Evolutionary conservation across 176 grass and related monocot genomes (phyloP).

Genomic region (Chrysopogon serrulatus): DNA sequence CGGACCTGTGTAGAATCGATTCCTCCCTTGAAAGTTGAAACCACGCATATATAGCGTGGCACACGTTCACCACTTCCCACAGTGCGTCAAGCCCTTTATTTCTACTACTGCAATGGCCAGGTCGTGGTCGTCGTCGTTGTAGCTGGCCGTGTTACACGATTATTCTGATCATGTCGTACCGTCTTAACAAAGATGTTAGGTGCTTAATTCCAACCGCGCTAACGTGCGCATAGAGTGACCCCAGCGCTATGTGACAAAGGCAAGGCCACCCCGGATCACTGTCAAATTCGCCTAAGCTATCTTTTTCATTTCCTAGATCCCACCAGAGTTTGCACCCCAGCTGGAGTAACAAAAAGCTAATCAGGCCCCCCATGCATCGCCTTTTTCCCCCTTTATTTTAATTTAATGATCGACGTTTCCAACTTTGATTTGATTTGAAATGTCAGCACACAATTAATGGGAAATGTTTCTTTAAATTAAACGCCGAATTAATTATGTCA

Average conservation of each 20-base stretch:
- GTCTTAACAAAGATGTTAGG: conserved; percentile 12
- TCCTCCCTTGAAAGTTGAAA: neutral
- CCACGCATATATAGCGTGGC: neutral
- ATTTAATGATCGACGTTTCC: neutral
- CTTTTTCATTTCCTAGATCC: conserved; percentile 11
- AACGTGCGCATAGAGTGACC: conserved; percentile 21
- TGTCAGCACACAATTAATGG: neutral
- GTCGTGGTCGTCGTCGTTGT: neutral
- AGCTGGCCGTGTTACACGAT: conserved; percentile 5
- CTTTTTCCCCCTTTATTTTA: neutral
- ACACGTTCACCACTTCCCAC: neutral
- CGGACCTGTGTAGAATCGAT: neutral
- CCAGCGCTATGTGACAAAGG: conserved; percentile 5
- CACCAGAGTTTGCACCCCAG: conserved; percentile 10
- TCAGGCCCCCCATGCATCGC: neutral
- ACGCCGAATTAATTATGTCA: neutral
- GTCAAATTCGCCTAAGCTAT: conserved; percentile 11
- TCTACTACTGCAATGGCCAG: neutral
- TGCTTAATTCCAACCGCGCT: conserved; percentile 16
- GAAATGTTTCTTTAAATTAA: neutral
- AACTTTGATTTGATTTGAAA: conserved; percentile 8
- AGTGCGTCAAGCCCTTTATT: neutral
- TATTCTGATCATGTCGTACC: neutral
- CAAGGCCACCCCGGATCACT: neutral
- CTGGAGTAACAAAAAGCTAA: conserved; percentile 1